Evolutionary conservation across 208 protist genomes (phyloP).

Genomic region (Trypanosoma melophagium): DNA sequence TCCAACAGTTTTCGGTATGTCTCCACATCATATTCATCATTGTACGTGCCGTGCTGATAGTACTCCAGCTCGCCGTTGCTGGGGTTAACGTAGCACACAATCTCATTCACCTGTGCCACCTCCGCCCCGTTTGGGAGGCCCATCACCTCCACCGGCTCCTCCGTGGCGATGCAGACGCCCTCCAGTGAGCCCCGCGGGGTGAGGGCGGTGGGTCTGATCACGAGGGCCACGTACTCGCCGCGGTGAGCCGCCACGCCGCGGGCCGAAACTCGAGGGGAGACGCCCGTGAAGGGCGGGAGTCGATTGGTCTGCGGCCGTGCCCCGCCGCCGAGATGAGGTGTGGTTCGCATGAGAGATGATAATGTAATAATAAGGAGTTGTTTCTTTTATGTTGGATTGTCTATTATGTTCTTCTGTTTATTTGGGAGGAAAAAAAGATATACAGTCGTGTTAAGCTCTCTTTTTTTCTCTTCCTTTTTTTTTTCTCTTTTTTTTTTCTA

Average conservation of each 20-base stretch:
- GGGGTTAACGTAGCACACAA: constrained; percentile 89
- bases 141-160: constrained; percentile 57
- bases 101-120: constrained; percentile 88
- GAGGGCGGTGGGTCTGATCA: constrained; percentile 58
- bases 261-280: constrained; percentile 82
- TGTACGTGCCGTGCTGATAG: constrained; percentile 81
- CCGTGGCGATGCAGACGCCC: constrained; percentile 69
- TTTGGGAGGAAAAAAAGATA: no score
- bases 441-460: no score
- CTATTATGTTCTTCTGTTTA: no score
- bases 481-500: no score
- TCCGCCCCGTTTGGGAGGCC: constrained; percentile 66
- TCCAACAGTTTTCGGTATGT: constrained; percentile 78
- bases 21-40: constrained; percentile 91
- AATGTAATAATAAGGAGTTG: no score
- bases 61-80: constrained; percentile 72
- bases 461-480: no score
- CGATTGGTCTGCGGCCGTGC: constrained; percentile 30
- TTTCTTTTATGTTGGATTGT: no score
- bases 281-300: constrained; percentile 76
- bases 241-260: constrained; percentile 60
- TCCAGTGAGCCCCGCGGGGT: constrained; percentile 54
- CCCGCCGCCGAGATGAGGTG: constrained; percentile 14
- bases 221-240: constrained; percentile 86
- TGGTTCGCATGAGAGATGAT: constrained; percentile 20